Evolutionary conservation across 768 basidiomycete genomes (phyloP).

Genomic region (Lactarius tabidus): DNA sequence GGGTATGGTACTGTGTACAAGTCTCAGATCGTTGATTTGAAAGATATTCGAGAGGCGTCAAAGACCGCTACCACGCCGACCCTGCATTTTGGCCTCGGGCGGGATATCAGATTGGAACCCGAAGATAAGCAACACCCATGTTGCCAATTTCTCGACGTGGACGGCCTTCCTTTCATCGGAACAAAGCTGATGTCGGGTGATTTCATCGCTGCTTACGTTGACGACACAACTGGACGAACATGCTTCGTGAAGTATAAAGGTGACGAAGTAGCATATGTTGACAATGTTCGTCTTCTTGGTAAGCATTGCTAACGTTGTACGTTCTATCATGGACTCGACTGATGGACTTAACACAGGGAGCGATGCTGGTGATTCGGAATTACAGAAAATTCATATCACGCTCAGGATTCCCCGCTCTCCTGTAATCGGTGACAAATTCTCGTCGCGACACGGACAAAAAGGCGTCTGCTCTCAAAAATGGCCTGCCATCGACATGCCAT

Average conservation of each 20-base stretch:
- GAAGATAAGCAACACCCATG: conserved; percentile 44
- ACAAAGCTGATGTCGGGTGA: conserved; percentile 66
- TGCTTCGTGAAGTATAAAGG: conserved; percentile 94
- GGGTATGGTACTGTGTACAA: conserved; percentile 97
- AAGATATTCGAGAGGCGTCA: conserved; percentile 66
- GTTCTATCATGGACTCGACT: conserved; percentile 3
- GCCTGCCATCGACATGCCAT: conserved; percentile 98
- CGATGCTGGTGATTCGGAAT: conserved; percentile 82
- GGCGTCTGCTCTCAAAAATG: conserved; percentile 99
- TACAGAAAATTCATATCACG: conserved; percentile 91
- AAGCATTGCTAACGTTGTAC: conserved; percentile 26
- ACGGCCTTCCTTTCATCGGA: conserved; percentile 85
- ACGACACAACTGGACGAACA: conserved; percentile 80
- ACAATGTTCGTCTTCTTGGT: conserved; percentile 90
- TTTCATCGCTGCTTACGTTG: conserved; percentile 80
- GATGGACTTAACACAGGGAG: conserved; percentile 46
- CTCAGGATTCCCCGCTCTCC: conserved; percentile 91
- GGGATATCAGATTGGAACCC: conserved; percentile 58
- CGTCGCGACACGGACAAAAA: conserved; percentile 97
- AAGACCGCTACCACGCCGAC: conserved; percentile 54
- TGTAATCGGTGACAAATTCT: conserved; percentile 99
- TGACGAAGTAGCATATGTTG: conserved; percentile 85
- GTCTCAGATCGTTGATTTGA: conserved; percentile 85
- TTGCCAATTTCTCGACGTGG: conserved; percentile 59
- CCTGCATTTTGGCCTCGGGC: conserved; percentile 87